These are phyloP conservation scores for Tricholoma furcatifolium DNA, from an alignment of 768 basidiomycete genomes.

Conservation along the genomic window DNA sequence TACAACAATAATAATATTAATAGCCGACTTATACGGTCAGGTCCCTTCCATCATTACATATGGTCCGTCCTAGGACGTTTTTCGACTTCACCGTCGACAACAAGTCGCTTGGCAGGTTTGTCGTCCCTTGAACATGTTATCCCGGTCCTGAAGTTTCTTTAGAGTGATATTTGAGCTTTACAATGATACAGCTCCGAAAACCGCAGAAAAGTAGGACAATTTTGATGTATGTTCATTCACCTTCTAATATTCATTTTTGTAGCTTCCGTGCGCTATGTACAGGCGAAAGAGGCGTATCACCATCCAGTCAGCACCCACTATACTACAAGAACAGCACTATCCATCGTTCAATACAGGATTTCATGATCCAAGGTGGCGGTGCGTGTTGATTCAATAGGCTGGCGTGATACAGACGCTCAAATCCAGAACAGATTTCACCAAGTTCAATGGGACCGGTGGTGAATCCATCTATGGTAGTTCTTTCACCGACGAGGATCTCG, in stretches of 20 bases:
- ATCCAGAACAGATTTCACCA: conserved; percentile 60
- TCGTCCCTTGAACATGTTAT: conserved; percentile 1
- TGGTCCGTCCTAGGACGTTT: conserved; percentile 64
- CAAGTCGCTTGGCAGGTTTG: conserved; percentile 55
- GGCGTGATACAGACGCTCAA: background rate
- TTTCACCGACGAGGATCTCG: conserved; percentile 78
- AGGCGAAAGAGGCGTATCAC: conserved; percentile 77
- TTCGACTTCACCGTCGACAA: conserved; percentile 60
- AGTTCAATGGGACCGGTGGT: conserved; percentile 76
- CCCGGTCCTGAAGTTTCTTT: conserved; percentile 5
- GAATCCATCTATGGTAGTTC: conserved; percentile 78
- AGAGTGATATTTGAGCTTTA: conserved; percentile 79
- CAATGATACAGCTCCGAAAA: conserved; percentile 70
- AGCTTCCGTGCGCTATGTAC: conserved; percentile 89
- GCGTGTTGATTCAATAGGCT: conserved; percentile 15
- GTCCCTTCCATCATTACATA: conserved; percentile 20
- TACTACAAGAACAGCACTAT: conserved; percentile 81
- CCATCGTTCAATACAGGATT: conserved; percentile 75
- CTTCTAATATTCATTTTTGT: conserved; percentile 1
- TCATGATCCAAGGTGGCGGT: conserved; percentile 85
- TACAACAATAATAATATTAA: conserved; percentile 10
- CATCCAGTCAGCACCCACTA: conserved; percentile 59
- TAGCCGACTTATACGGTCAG: conserved; percentile 2
- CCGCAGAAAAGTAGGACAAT: conserved; percentile 69
- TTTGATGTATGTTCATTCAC: background rate